Evolutionary conservation across 352 stramenopile species (phyloP), one percentile per base, ranked within the genome.

Genomic region (Paralagenidium karlingii): DNA sequence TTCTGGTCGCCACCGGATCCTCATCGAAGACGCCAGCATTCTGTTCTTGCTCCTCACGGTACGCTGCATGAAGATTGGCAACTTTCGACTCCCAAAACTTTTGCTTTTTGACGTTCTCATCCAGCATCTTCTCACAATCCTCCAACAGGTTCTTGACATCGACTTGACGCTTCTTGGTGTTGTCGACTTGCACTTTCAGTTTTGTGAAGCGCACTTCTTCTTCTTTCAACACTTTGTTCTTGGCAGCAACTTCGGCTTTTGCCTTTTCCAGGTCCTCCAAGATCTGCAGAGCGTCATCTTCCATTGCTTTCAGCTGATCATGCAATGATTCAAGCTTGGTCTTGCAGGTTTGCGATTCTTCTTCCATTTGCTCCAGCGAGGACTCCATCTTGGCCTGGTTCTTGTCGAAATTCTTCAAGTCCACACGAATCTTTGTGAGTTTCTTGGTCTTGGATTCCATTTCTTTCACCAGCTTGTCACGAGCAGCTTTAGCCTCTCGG

Each of bases 131-230:
- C 24, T 91, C 80, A 38, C 94, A 90, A 42, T 93, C 76, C 40
- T 98, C 91, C 27, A 97, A 55, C 46, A 94, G 84, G 22, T 89
- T 93, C 31, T 79, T 49, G 16, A 99, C 47, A 61, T 99, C 93
- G 5, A 98, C 85, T 57, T 98, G 92, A 8, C 69, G 66, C 40
- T 69, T 94, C 26, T 79, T 82, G 53, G 96, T 82, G 30, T 81
- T 76, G n/a, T 94, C 78, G 42, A 93, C 81, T 38, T 82, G 70
- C 32, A 89, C 80, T 56, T 95, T 95, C 5, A 92, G 63, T 39
- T 93, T 90, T 28, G 67, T 68, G 46, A 94, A 83, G 47, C 83
- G 81, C 15, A 65, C 55, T 38, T 86, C 56, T 22, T 91, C 64
- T 28, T 82, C 82, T 3, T 77, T 63, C 13, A 86, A 53, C 16